Evolutionary conservation across 192 early-diverging fungal species (phyloP).

Genomic region (Coemansia sp.): DNA sequence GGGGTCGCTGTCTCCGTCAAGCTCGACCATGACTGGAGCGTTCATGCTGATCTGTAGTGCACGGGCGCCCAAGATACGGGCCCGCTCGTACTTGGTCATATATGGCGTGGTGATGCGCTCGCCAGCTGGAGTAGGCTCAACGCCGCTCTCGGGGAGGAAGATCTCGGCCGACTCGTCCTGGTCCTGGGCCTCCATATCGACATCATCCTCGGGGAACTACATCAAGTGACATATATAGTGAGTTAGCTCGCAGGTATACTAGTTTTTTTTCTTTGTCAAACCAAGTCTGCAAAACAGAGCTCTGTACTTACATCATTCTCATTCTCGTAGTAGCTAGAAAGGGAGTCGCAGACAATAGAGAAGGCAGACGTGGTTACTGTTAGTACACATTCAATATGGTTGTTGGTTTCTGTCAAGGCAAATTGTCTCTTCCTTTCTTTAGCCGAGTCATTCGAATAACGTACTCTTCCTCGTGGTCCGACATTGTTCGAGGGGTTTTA

Average conservation of each 20-base stretch:
- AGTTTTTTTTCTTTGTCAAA: background rate
- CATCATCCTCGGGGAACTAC: conserved; percentile 23
- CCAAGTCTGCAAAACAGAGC: background rate
- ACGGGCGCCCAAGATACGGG: conserved; percentile 83
- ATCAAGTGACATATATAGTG: background rate
- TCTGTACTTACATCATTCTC: conserved; percentile 6
- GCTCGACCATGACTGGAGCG: conserved; percentile 96
- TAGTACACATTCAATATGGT: background rate
- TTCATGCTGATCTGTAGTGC: conserved; percentile 98
- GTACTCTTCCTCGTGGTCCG: conserved; percentile 43
- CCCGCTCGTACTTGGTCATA: conserved; percentile 98
- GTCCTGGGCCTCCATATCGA: conserved; percentile 31
- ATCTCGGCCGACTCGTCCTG: conserved; percentile 46
- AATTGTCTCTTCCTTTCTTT: background rate
- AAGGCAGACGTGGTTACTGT: background rate
- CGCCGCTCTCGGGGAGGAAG: conserved; percentile 38
- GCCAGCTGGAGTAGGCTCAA: conserved; percentile 48
- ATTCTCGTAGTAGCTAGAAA: conserved; percentile 18
- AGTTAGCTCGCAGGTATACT: background rate
- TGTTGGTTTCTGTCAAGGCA: background rate
- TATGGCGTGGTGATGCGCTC: conserved; percentile 95
- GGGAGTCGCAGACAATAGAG: background rate
- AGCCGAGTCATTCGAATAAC: background rate
- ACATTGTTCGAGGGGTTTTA: conserved; percentile 17
- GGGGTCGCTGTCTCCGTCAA: conserved; percentile 91